phyloP scores from a whole-genome alignment of 2,329 filamentous ascomycete species.

The Pseudonectria foliicola region DNA sequence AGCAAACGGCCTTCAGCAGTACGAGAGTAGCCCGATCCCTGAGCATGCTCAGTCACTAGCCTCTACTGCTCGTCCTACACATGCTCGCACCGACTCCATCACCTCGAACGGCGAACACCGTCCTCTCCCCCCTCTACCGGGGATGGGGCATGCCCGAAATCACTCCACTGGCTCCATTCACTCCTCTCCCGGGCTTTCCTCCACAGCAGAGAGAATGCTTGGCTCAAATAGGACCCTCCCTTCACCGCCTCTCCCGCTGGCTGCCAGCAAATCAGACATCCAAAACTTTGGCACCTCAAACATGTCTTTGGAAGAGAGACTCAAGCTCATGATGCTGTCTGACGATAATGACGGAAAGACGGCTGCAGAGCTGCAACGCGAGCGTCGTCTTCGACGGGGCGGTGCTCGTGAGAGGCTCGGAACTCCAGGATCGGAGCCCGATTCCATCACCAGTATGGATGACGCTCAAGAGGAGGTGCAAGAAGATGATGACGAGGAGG shows the following conservation, averaged over 20 bases:
- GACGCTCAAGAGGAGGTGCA: constrained; percentile 45
- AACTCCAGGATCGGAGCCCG: constrained; percentile 36
- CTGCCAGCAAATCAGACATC: constrained; percentile 68
- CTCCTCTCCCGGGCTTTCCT: constrained; percentile 57
- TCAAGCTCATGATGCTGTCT: constrained; percentile 84
- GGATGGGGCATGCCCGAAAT: constrained; percentile 36
- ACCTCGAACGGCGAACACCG: constrained; percentile 75
- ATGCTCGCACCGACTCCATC: constrained; percentile 62
- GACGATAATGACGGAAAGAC: constrained; percentile 52
- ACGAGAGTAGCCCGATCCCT: constrained; percentile 63
- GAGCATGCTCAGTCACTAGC: constrained; percentile 37
- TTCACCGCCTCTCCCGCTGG: constrained; percentile 59
- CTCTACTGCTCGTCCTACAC: constrained; percentile 44
- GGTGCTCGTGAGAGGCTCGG: constrained; percentile 42
- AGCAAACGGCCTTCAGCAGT: constrained; percentile 30
- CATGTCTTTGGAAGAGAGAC: constrained; percentile 78
- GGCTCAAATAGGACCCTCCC: constrained; percentile 63
- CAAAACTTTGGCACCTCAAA: constrained; percentile 66
- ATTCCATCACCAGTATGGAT: constrained; percentile 21
- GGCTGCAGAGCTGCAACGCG: constrained; percentile 58
- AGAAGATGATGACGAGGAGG: too few relatives aligned
- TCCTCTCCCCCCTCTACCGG: constrained; percentile 80
- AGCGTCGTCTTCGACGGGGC: constrained; percentile 61
- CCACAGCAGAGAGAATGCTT: constrained; percentile 65
- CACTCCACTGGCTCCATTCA: constrained; percentile 40